These are phyloP conservation scores for Pestalotiopsis sp. DNA, from an alignment of 2,329 filamentous ascomycete species.

Conservation along the genomic window DNA sequence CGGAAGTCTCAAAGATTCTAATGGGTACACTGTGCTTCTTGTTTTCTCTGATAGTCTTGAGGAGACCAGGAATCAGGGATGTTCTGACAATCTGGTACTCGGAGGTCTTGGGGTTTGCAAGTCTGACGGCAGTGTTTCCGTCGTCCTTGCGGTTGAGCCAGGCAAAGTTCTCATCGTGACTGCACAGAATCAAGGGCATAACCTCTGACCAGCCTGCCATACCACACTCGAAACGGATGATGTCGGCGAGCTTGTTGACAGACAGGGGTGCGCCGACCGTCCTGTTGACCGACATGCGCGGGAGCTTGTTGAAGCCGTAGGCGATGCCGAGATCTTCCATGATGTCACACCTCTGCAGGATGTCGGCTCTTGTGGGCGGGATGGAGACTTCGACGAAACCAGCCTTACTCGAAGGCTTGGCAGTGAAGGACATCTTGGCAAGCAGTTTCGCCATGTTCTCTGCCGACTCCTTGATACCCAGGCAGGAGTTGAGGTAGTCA, in stretches of 20 bases:
- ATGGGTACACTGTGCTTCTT: conserved; percentile 75
- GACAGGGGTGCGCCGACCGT: conserved; percentile 84
- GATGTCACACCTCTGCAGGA: conserved; percentile 94
- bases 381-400: conserved; percentile 81
- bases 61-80: conserved; percentile 70
- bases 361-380: conserved; percentile 88
- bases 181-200: conserved; percentile 94
- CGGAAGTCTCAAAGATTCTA: conserved; percentile 78
- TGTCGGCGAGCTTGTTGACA: conserved; percentile 94
- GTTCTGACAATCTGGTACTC: conserved; percentile 84
- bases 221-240: conserved; percentile 84
- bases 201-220: conserved; percentile 97
- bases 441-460: conserved; percentile 79
- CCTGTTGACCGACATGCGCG: conserved; percentile 83
- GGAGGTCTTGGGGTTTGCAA: conserved; percentile 78
- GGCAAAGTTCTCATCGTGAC: conserved; percentile 96
- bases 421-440: conserved; percentile 86
- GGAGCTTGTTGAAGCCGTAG: conserved; percentile 96
- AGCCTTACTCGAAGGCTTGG: conserved; percentile 70
- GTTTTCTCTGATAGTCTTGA: conserved; percentile 82
- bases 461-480: conserved; percentile 76
- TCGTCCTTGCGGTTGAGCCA: conserved; percentile 84
- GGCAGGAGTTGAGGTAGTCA: conserved; percentile 92
- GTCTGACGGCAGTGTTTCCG: conserved; percentile 68
- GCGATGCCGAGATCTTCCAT: conserved; percentile 98